Evolutionary conservation across 2,329 filamentous ascomycete genomes (phyloP).

Genomic region (Sporothrix humicola): DNA sequence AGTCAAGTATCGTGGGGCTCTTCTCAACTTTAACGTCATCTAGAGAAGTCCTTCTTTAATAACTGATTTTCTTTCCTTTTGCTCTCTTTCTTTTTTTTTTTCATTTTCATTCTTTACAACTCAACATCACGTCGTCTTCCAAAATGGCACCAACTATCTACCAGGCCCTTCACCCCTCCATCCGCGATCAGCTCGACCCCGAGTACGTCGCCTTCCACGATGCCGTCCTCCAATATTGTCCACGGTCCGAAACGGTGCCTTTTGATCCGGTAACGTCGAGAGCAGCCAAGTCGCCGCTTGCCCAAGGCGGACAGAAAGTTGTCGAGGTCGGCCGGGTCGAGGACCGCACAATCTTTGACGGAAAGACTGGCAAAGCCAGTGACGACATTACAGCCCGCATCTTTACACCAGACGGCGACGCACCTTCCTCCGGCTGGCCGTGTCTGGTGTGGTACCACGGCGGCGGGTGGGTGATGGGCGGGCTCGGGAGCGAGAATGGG

Average conservation of each 20-base stretch:
- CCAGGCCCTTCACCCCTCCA: slow-evolving; percentile 46
- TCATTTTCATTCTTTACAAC: neutral
- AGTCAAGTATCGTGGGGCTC: too few species aligned
- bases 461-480: slow-evolving; percentile 64
- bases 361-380: slow-evolving; percentile 49
- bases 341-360: slow-evolving; percentile 49
- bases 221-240: slow-evolving; percentile 46
- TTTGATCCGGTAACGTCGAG: slow-evolving; percentile 24
- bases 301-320: slow-evolving; percentile 24
- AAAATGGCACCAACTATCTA: neutral
- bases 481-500: slow-evolving; percentile 63
- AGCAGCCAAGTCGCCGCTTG: slow-evolving; percentile 27
- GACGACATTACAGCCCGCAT: slow-evolving; percentile 50
- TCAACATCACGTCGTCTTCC: slow-evolving; percentile 12
- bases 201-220: slow-evolving; percentile 50
- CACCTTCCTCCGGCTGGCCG: slow-evolving; percentile 56
- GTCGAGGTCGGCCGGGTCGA: slow-evolving; percentile 51
- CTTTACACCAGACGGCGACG: slow-evolving; percentile 56
- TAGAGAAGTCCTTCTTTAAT: too few species aligned
- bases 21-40: too few species aligned
- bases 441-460: slow-evolving; percentile 63
- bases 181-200: slow-evolving; percentile 46
- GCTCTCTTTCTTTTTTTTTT: neutral
- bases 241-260: slow-evolving; percentile 42
- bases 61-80: too few species aligned